phyloP scores from a whole-genome alignment of 208 protist species.

The Wallacemonas sp. region DNA sequence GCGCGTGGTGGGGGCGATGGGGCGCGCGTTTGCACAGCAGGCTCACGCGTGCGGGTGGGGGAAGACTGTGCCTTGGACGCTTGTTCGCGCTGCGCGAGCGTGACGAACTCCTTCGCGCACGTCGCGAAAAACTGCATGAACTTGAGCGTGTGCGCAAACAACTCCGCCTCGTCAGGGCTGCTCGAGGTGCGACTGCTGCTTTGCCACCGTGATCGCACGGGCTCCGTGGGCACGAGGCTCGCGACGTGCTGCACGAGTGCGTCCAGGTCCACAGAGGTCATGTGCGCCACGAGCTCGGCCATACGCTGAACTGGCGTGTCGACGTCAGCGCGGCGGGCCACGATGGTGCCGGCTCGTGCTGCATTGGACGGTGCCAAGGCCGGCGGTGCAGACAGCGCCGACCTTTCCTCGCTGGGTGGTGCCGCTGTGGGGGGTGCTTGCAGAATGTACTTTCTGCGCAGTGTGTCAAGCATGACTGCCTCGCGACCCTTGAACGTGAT shows the following conservation, averaged over 20 bases:
- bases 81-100: conserved; percentile 15
- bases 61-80: neutral
- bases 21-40: no score
- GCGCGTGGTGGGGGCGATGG: neutral
- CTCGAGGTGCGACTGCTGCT: neutral
- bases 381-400: no score
- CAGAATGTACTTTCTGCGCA: conserved; percentile 39
- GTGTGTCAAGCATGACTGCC: conserved; percentile 41
- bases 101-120: conserved; percentile 23
- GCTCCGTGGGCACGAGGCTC: neutral
- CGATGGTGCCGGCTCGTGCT: neutral
- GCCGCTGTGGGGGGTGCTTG: neutral
- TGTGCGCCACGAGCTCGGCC: conserved; percentile 31
- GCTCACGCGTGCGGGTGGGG: neutral
- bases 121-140: conserved; percentile 43
- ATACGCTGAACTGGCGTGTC: conserved; percentile 19
- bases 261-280: conserved; percentile 35
- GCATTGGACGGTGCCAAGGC: no score
- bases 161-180: conserved; percentile 20
- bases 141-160: conserved; percentile 39
- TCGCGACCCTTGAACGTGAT: conserved; percentile 55
- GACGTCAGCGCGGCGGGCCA: neutral
- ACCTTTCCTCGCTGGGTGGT: neutral
- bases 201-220: neutral
- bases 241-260: neutral